These are phyloP conservation scores for Talaromyces sp. DNA, from an alignment of 2,329 filamentous ascomycete genomes.

Conservation along the genomic window DNA sequence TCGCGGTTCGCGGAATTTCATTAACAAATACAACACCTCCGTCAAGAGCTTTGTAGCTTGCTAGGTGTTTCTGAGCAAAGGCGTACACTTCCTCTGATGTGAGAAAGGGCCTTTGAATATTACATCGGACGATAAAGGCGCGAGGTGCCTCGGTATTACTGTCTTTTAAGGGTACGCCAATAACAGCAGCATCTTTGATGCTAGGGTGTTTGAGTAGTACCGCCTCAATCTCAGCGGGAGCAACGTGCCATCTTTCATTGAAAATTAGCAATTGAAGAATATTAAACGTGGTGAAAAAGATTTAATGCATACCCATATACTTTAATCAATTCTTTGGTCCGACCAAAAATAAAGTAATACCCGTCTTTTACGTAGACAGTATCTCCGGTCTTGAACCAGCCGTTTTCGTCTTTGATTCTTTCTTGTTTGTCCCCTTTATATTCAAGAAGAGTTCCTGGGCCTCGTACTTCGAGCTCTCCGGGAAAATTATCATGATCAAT, in stretches of 20 bases:
- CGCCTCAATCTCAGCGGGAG: not conserved
- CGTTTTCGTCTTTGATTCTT: not conserved
- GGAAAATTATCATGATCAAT: not conserved
- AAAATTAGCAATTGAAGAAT: not conserved
- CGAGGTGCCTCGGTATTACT: not conserved
- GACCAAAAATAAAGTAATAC: not conserved
- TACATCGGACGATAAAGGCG: not conserved
- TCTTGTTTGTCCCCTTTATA: not conserved
- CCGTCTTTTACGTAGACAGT: not conserved
- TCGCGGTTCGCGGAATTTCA: not conserved
- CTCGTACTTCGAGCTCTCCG: not conserved
- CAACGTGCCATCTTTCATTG: not conserved
- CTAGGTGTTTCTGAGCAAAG: not conserved
- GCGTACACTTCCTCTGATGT: not conserved
- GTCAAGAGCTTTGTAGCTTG: not conserved
- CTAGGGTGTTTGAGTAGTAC: not conserved
- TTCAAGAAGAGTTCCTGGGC: not conserved
- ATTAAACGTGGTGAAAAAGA: not conserved
- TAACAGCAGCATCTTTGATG: not conserved
- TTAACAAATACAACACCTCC: not conserved
- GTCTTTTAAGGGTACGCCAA: not conserved
- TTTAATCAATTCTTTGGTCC: not conserved
- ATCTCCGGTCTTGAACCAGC: not conserved
- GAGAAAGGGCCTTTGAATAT: not conserved
- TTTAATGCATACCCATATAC: not conserved